Evolutionary conservation across 2,329 filamentous ascomycete genomes (phyloP).

Genomic region (Orbilia quercus): DNA sequence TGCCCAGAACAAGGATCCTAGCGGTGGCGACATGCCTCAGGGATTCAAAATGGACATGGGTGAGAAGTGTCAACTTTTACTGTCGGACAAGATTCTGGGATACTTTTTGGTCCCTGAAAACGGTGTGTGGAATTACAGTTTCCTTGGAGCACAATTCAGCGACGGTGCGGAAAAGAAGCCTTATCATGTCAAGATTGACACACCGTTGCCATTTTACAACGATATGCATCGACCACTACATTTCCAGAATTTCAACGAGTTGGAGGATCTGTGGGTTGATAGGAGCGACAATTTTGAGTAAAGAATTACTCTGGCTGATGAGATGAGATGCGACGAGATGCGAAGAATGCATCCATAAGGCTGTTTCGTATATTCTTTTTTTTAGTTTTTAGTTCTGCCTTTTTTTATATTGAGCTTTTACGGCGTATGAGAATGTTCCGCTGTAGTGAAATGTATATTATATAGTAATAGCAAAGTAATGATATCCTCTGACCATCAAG

Average conservation of each 20-base stretch:
- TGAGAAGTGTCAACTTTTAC: conserved; percentile 90
- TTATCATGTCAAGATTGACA: conserved; percentile 92
- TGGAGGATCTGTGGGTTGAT: conserved; percentile 97
- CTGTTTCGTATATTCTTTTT: conserved; percentile 4
- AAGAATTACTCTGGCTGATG: too few species aligned
- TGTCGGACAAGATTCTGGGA: conserved; percentile 92
- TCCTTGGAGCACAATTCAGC: conserved; percentile 91
- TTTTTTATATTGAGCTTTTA: conserved; percentile 25
- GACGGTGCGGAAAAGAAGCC: conserved; percentile 85
- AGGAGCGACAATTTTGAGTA: conserved; percentile 92
- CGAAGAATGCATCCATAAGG: conserved; percentile 9
- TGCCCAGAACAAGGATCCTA: conserved; percentile 88
- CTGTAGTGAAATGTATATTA: conserved; percentile 44
- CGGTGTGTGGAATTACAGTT: conserved; percentile 95
- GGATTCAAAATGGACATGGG: conserved; percentile 94
- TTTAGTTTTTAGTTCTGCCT: neutral
- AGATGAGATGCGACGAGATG: neutral
- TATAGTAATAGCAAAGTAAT: conserved; percentile 16
- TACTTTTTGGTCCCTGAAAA: conserved; percentile 96
- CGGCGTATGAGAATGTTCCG: conserved; percentile 44
- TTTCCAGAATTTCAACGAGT: conserved; percentile 96
- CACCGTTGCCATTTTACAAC: conserved; percentile 81
- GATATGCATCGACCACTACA: conserved; percentile 91
- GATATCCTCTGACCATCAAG: neutral
- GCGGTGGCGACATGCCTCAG: conserved; percentile 86